phyloP scores from a whole-genome alignment of 768 basidiomycete genomes.

The Calocybe cyanea region DNA sequence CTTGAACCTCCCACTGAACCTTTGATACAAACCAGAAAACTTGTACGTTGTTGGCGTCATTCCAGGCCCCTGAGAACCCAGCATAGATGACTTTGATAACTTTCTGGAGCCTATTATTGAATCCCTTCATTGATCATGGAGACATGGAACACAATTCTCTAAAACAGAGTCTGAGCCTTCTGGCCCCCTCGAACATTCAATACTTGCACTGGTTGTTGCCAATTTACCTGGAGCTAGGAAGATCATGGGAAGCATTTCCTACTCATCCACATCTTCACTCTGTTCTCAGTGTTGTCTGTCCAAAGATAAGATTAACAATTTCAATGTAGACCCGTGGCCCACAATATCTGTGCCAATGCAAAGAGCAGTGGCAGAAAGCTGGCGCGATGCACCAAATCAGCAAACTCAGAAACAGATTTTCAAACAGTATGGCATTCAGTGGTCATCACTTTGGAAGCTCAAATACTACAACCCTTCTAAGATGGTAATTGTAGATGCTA shows the following conservation, averaged over 20 bases:
- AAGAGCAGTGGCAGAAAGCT: not conserved
- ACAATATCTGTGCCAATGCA: not conserved
- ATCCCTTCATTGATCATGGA: no score
- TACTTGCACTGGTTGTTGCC: not conserved
- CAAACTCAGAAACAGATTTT: not conserved
- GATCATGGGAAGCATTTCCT: not conserved
- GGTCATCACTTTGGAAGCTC: not conserved
- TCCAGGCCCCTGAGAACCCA: no score
- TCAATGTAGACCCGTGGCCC: not conserved
- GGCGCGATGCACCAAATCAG: not conserved
- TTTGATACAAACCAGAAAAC: no score
- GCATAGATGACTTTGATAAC: no score
- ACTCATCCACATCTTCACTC: not conserved
- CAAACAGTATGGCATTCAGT: not conserved
- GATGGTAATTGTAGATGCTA: not conserved
- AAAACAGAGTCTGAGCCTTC: not conserved
- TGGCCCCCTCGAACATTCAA: not conserved
- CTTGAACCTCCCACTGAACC: no score
- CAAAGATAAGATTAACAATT: not conserved
- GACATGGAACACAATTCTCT: no score
- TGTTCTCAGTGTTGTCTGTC: not conserved
- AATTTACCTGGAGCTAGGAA: not conserved
- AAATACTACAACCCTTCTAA: not conserved
- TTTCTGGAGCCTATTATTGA: no score
- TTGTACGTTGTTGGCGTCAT: no score